Conservation (phyloP, 805 yeast genomes). For the Pichia exigua region DNA sequence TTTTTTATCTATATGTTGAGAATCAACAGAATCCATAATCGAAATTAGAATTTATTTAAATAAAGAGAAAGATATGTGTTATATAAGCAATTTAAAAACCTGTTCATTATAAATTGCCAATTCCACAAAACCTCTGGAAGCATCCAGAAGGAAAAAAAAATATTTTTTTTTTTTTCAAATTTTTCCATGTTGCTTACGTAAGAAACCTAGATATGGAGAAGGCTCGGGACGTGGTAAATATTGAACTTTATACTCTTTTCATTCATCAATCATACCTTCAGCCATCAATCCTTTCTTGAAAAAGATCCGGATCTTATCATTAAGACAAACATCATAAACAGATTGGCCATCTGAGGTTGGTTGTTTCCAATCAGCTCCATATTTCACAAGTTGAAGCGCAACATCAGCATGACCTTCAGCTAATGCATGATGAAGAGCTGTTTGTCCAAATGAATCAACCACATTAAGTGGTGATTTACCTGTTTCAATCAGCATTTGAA, state of each 20-base stretch:
- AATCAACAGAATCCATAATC: background rate
- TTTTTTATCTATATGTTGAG: conserved; percentile 18
- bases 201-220: background rate
- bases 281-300: conserved; percentile 24
- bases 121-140: background rate
- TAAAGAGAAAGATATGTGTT: background rate
- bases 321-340: conserved; percentile 47
- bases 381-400: conserved; percentile 50
- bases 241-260: background rate
- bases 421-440: conserved; percentile 81
- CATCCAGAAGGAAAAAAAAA: conserved; percentile 2
- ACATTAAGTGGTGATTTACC: conserved; percentile 60
- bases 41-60: background rate
- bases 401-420: conserved; percentile 86
- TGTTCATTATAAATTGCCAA: background rate
- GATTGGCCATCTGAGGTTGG: conserved; percentile 46
- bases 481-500: conserved; percentile 42
- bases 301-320: conserved; percentile 40
- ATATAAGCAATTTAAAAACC: background rate
- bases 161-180: background rate
- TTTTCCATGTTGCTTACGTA: background rate
- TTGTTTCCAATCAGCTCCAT: conserved; percentile 57
- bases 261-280: conserved; percentile 14
- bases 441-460: conserved; percentile 69
- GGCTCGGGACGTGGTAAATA: background rate